phyloP scores from a whole-genome alignment of 768 basidiomycete species.

The Tulasnella sp. region DNA sequence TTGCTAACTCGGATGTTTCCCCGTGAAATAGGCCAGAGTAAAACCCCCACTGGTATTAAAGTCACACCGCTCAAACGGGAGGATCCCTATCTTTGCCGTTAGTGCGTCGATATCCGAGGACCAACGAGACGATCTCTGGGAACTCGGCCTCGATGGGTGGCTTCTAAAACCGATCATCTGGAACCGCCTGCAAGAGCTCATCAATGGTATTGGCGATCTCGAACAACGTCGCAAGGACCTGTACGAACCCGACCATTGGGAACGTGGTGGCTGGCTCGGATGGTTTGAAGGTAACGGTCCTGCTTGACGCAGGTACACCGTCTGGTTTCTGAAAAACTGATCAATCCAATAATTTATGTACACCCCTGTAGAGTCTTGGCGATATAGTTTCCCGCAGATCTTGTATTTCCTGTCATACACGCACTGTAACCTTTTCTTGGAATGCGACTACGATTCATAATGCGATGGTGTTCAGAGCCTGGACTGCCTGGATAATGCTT shows the following conservation, averaged over 20 bases:
- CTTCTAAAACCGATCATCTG: conserved; percentile 75
- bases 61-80: conserved; percentile 42
- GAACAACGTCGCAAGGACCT: conserved; percentile 40
- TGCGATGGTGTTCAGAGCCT: too few species aligned
- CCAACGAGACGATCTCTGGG: conserved; percentile 41
- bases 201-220: conserved; percentile 47
- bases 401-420: not conserved
- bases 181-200: conserved; percentile 44
- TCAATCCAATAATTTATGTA: too few species aligned
- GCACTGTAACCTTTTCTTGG: too few species aligned
- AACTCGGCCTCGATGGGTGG: conserved; percentile 65
- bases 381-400: too few species aligned
- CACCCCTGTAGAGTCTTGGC: too few species aligned
- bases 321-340: too few species aligned
- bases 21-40: conserved; percentile 1
- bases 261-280: conserved; percentile 48
- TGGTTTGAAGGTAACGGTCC: conserved; percentile 11
- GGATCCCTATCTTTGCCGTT: conserved; percentile 72
- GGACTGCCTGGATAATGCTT: too few species aligned
- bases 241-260: conserved; percentile 46
- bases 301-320: too few species aligned
- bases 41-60: conserved; percentile 18
- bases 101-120: conserved; percentile 55
- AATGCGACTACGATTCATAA: too few species aligned
- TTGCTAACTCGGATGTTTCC: conserved; percentile 5